These are phyloP conservation scores for Eucalyptus cloeziana DNA, from an alignment of 345 rosid genomes.

Conservation along the genomic window DNA sequence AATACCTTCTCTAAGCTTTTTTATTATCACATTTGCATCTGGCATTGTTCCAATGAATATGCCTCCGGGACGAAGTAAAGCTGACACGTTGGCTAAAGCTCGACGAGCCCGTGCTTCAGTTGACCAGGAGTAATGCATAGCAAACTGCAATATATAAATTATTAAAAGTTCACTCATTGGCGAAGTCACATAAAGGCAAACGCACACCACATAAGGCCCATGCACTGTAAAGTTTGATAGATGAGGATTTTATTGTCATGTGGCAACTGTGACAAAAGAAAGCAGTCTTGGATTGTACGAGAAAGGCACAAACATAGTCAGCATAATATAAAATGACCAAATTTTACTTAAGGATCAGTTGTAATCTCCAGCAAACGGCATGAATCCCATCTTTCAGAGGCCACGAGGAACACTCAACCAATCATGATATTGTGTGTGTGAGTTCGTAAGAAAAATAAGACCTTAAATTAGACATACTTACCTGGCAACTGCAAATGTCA, in stretches of 20 bases:
- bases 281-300: background rate
- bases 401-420: background rate
- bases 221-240: background rate
- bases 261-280: background rate
- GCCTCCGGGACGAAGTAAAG: slow-evolving; percentile 95
- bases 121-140: slow-evolving; percentile 96
- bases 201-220: background rate
- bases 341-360: background rate
- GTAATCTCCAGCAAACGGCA: background rate
- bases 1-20: slow-evolving; percentile 82
- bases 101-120: slow-evolving; percentile 87
- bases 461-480: slow-evolving; percentile 1
- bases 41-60: slow-evolving; percentile 95
- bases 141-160: slow-evolving; percentile 51
- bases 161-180: background rate
- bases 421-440: background rate
- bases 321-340: background rate
- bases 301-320: background rate
- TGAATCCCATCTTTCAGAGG: background rate
- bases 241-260: background rate
- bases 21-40: slow-evolving; percentile 87
- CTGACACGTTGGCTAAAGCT: slow-evolving; percentile 89
- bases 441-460: background rate
- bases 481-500: slow-evolving; percentile 98
- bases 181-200: background rate